Evolutionary conservation across 176 grass and related monocot genomes (phyloP), one percentile per base, ranked within the genome.

Genomic region (Eremochloa ophiuroides): DNA sequence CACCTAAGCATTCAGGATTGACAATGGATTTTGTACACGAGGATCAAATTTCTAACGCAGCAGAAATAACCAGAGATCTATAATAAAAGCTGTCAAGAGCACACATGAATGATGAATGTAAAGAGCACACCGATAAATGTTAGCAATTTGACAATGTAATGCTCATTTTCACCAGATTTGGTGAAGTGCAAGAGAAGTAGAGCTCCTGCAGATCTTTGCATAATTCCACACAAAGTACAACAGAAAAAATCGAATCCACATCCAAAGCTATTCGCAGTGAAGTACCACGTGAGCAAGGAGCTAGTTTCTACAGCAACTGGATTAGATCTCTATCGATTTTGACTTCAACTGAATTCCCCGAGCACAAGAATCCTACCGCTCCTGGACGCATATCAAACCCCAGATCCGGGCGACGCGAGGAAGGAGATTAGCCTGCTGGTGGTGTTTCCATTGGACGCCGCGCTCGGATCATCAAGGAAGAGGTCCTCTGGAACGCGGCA

Each of bases 401-500:
- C 78, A 85, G 88, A 89, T 86, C 83, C 83, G 7, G 83, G 47
- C 16, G 83, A 46, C 18, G 73, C 90, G 11, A 95, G 88, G 90
- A 98, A 95, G 83, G 92, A 91, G 37, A 91, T 77, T 26, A 95
- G 69, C 66, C 93, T 91, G 42, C 43, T 83, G 11, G 86, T 69
- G 4, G 91, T 50, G 75, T 75, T 90, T 29, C 84, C 92, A 37
- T 27, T 74, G 22, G 64, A 83, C 2, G 40, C 84, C 20, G 63
- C 10, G 69, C 83, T 82, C 0, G 79, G 82, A n/a, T 95, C 95
- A 33, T 95, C 95, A 9, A 98, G 92, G 82, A 98, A 98, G 73
- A 93, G 83, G 81, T 98, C 95, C 86, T 98, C 95, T 0, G 95
- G 95, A 38, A 95, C 56, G 62, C 88, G 90, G 71, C 85, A 91